Evolutionary conservation across 441 rosid genomes (phyloP).

Genomic region (Oxalis stricta): DNA sequence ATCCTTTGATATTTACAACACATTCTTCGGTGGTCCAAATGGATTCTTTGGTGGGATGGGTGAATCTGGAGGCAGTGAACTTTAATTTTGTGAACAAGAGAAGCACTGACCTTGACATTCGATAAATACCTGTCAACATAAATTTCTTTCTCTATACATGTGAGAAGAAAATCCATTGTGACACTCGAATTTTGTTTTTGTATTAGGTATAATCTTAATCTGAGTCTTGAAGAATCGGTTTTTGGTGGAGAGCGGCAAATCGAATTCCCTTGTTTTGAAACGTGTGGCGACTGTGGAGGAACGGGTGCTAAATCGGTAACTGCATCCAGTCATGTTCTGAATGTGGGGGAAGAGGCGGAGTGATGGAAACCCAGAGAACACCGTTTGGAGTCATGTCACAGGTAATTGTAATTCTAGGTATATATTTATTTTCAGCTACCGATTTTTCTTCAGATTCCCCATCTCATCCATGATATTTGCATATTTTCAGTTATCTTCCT

Average conservation of each 20-base stretch:
- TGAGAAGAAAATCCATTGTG: too few relatives aligned
- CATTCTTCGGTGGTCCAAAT: slow-evolving; percentile 75
- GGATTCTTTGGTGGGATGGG: slow-evolving; percentile 54
- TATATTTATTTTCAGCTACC: background rate
- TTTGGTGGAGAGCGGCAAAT: slow-evolving; percentile 63
- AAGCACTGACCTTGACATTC: slow-evolving; percentile 51
- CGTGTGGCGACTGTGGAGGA: slow-evolving; percentile 64
- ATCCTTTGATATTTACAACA: slow-evolving; percentile 64
- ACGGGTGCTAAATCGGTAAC: slow-evolving; percentile 74
- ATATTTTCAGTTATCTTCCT: slow-evolving; percentile 62
- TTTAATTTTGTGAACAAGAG: slow-evolving; percentile 46
- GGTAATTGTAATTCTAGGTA: slow-evolving; percentile 23
- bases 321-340: slow-evolving; percentile 39
- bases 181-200: too few relatives aligned
- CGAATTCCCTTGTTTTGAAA: slow-evolving; percentile 51
- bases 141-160: too few relatives aligned
- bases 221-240: slow-evolving; percentile 82
- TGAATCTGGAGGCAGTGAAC: slow-evolving; percentile 37
- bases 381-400: slow-evolving; percentile 86
- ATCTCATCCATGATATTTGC: slow-evolving; percentile 7
- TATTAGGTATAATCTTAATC: slow-evolving; percentile 58
- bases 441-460: background rate
- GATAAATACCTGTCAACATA: slow-evolving; percentile 22
- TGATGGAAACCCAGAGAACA: slow-evolving; percentile 59
- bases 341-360: slow-evolving; percentile 80